Base-by-base conservation (phyloP, 176 grass and related monocot species). In the Musa beccarii region DNA sequence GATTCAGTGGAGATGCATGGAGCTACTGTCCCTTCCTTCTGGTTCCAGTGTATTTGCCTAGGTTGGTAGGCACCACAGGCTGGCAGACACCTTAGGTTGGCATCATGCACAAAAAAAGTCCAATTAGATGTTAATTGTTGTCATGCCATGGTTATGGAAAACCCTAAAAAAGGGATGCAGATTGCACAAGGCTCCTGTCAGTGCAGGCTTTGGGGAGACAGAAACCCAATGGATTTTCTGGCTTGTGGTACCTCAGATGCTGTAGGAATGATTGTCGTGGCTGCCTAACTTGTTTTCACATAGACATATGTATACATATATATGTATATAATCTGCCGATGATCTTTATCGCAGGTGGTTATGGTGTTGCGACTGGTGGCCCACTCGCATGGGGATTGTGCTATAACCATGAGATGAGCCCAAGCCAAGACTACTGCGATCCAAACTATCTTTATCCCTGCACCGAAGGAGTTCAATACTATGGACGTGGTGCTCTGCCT, bases 321-420 rank as follows among this genome's bases (percentile, higher is more conserved):
- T 13, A 54, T 74, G n/a, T 75, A 50, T 63, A 64, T n/a, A 66
- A 72, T 26, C 2, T 51, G 51, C 71, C 13, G 51, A 51, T 23
- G 12, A 53, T 6, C 50, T 54, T 54, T 74, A 50, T 24, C 77
- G 8, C 54, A 96, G 89, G 92, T 85, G 92, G 89, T 81, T 87
- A 87, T 76, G 29, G 78, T 26, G 84, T 75, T 21, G 80, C 80
- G 8, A 61, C 77, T 74, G 86, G 80, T 85, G 92, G 86, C 74
- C 57, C 76, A 64, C 78, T 81, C 49, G 86, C 89, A 78, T 96
- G 89, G 82, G 92, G 89, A 68, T 82, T 96, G 59, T 96, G 92
- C 74, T 96, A 92, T 83, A 96, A 87, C 72, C 86, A 80, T 68
- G 86, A 96, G 76, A 57, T 96, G 86, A 92, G 92, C 84, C 89